Evolutionary conservation across 768 basidiomycete species (phyloP).

Genomic region (Pisolithus sp.): DNA sequence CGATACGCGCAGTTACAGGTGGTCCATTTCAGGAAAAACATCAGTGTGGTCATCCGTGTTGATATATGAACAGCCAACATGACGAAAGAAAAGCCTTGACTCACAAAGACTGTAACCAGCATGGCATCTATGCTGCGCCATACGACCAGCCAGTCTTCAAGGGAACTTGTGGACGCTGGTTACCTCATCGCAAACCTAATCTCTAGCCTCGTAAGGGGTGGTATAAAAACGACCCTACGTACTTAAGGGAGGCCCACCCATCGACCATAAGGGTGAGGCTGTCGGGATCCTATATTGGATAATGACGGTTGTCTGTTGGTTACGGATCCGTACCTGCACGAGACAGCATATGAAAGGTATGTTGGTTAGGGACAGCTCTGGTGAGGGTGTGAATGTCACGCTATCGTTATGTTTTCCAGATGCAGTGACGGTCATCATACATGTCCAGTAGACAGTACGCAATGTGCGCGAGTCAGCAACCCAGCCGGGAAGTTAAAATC

Average conservation of each 20-base stretch:
- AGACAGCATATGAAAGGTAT: slow-evolving; percentile 4
- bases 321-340: slow-evolving; percentile 1
- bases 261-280: background rate
- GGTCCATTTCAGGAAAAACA: background rate
- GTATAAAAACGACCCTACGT: too few relatives aligned
- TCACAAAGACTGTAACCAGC: background rate
- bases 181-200: background rate
- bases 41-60: background rate
- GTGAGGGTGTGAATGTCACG: slow-evolving; percentile 3
- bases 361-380: background rate
- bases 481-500: background rate
- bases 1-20: too few relatives aligned
- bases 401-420: background rate
- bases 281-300: too few relatives aligned
- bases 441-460: slow-evolving; percentile 2
- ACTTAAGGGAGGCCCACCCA: too few relatives aligned
- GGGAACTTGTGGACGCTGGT: too few relatives aligned
- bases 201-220: background rate
- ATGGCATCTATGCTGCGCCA: background rate
- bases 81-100: background rate
- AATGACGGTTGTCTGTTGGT: too few relatives aligned
- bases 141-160: too few relatives aligned
- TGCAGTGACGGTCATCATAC: background rate
- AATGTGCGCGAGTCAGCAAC: slow-evolving; percentile 1
- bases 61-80: background rate